phyloP scores from a whole-genome alignment of 129 eudicot species.

The Apium graveolens region DNA sequence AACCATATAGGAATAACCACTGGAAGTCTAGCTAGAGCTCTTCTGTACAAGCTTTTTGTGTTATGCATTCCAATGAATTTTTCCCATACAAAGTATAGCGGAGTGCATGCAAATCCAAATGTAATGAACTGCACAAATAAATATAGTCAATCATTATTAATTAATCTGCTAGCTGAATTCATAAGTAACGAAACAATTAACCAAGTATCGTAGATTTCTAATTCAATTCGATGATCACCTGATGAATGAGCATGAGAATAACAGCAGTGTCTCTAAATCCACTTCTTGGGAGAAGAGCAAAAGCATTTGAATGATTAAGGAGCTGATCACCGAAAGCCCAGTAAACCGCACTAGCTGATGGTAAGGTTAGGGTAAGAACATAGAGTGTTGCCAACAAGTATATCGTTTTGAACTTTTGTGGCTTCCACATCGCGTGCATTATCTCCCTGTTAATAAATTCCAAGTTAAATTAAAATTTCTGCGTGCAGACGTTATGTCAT shows the following conservation, averaged over 20 bases:
- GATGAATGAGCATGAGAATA: slow-evolving; percentile 82
- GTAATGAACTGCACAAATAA: slow-evolving; percentile 60
- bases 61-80: slow-evolving; percentile 69
- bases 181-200: neutral
- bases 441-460: no score
- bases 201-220: no score
- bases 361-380: slow-evolving; percentile 69
- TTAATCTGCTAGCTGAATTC: neutral
- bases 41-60: slow-evolving; percentile 53
- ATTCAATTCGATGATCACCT: slow-evolving; percentile 26
- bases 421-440: slow-evolving; percentile 98
- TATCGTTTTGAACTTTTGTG: slow-evolving; percentile 65
- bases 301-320: slow-evolving; percentile 69
- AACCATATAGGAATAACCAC: slow-evolving; percentile 92
- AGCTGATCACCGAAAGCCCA: slow-evolving; percentile 88
- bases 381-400: slow-evolving; percentile 71
- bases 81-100: slow-evolving; percentile 83
- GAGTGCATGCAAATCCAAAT: slow-evolving; percentile 92
- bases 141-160: neutral
- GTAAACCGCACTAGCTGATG: slow-evolving; percentile 69
- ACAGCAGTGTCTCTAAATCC: slow-evolving; percentile 69
- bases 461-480: no score
- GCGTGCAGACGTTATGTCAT: no score
- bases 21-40: slow-evolving; percentile 73
- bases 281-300: slow-evolving; percentile 69